These are phyloP conservation scores for Pseudozyma sp. DNA, from an alignment of 1,284 basidiomycete species.

Conservation along the genomic window DNA sequence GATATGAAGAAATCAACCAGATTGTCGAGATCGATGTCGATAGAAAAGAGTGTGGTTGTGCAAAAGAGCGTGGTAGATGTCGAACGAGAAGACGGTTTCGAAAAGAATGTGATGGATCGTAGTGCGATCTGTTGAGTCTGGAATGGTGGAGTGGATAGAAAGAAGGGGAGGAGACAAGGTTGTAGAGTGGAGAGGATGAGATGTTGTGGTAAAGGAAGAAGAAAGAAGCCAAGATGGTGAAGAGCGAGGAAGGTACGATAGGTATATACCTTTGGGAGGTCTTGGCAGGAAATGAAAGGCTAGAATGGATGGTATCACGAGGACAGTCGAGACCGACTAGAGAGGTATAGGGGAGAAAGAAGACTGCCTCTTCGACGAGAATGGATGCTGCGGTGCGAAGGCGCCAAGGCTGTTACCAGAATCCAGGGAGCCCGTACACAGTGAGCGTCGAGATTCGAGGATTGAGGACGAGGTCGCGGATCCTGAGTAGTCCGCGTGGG, in stretches of 20 bases:
- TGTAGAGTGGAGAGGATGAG: conserved; percentile 24
- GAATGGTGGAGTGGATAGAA: conserved; percentile 8
- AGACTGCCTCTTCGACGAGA: neutral
- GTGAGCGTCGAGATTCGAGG: neutral
- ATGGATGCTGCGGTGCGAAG: neutral
- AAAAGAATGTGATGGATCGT: conserved; percentile 39
- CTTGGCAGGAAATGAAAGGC: conserved; percentile 20
- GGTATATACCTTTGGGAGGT: conserved; percentile 40
- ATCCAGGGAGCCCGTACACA: neutral
- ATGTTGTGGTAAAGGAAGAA: conserved; percentile 17
- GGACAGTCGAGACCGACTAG: conserved; percentile 15
- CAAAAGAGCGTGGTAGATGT: conserved; percentile 41
- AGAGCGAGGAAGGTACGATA: conserved; percentile 11
- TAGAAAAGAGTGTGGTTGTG: conserved; percentile 25
- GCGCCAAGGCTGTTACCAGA: neutral
- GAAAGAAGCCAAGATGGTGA: conserved; percentile 4
- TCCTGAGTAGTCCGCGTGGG: conserved; percentile 5
- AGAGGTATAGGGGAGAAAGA: conserved; percentile 12
- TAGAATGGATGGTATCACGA: conserved; percentile 15
- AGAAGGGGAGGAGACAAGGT: neutral
- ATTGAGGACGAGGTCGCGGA: conserved; percentile 1
- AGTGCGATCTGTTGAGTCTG: conserved; percentile 12
- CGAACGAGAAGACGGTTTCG: conserved; percentile 23
- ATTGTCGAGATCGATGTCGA: conserved; percentile 15
- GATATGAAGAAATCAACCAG: conserved; percentile 13